These are phyloP conservation scores for Trapa bicornis DNA, from an alignment of 345 rosid species.

Conservation along the genomic window DNA sequence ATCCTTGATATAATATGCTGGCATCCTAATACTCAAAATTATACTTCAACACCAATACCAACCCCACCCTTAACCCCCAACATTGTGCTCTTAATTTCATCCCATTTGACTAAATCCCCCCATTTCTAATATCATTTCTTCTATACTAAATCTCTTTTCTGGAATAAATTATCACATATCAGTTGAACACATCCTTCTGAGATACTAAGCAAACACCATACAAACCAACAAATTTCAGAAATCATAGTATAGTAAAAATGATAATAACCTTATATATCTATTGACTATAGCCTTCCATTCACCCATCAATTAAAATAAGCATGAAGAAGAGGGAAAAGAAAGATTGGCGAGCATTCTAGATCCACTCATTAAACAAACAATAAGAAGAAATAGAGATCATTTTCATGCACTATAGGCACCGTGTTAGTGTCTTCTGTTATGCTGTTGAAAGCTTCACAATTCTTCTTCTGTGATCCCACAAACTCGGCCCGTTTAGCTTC, in stretches of 20 bases:
- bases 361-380: not conserved
- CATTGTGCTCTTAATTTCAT: not conserved
- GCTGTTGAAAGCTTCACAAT: slow-evolving; percentile 22
- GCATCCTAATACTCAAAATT: too few species aligned
- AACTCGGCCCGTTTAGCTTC: slow-evolving; percentile 18
- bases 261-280: not conserved
- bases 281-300: not conserved
- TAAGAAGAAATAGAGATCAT: not conserved
- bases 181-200: not conserved
- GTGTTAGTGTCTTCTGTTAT: slow-evolving; percentile 25
- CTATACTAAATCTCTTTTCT: not conserved
- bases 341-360: not conserved
- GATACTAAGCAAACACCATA: not conserved
- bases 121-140: not conserved
- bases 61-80: not conserved
- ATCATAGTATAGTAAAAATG: not conserved
- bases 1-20: too few species aligned
- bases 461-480: slow-evolving; percentile 13
- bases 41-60: not conserved
- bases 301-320: not conserved
- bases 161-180: too few species aligned
- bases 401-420: slow-evolving; percentile 11
- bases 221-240: not conserved
- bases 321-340: not conserved
- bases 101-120: not conserved